These are phyloP conservation scores for Calonectria pseudoturangicola DNA, from an alignment of 2,329 filamentous ascomycete species.

Conservation along the genomic window DNA sequence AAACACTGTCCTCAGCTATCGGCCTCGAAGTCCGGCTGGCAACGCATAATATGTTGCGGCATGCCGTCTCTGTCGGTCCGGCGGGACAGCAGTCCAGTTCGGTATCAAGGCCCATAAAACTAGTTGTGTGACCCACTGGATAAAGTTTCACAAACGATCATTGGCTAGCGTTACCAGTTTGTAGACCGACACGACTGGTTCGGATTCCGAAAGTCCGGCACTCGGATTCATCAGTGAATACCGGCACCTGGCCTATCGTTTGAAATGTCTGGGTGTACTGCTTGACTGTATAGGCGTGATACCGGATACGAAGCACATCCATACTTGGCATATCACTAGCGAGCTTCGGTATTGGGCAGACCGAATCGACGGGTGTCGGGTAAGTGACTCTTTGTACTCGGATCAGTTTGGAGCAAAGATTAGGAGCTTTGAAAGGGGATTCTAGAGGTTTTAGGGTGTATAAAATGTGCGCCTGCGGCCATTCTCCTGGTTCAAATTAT, in stretches of 20 bases:
- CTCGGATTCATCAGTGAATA: not conserved
- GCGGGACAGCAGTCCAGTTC: not conserved
- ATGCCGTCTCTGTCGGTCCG: not conserved
- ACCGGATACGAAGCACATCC: not conserved
- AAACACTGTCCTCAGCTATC: not conserved
- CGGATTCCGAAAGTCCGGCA: constrained; percentile 12
- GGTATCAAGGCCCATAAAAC: too few relatives aligned
- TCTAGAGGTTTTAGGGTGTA: not conserved
- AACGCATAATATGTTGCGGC: not conserved
- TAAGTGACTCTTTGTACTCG: not conserved
- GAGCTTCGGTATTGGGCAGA: not conserved
- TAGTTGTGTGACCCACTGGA: not conserved
- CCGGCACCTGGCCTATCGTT: not conserved
- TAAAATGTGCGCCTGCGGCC: not conserved
- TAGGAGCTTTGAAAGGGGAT: not conserved
- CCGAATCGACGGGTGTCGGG: not conserved
- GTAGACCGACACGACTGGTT: not conserved
- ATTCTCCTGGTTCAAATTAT: not conserved
- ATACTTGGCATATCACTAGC: too few relatives aligned
- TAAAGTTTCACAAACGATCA: not conserved
- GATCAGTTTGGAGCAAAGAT: not conserved
- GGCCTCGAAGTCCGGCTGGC: constrained; percentile 3
- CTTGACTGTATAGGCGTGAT: not conserved
- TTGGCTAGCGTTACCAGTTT: not conserved
- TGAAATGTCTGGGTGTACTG: not conserved